These are phyloP conservation scores for Suillus fuscotomentosus DNA, from an alignment of 768 basidiomycete species.

Conservation along the genomic window DNA sequence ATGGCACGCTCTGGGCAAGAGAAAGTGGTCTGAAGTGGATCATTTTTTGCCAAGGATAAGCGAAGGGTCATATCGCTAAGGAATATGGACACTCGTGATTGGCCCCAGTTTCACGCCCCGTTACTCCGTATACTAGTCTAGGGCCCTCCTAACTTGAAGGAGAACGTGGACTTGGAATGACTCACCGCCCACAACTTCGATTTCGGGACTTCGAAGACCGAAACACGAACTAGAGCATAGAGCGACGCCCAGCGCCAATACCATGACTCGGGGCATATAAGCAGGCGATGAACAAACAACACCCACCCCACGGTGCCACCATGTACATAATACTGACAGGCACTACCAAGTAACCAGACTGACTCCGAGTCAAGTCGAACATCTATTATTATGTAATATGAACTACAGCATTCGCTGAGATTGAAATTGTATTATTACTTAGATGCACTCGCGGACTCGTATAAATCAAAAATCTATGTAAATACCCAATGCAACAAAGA, in stretches of 20 bases:
- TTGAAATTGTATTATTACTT: not conserved
- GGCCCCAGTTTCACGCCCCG: not conserved
- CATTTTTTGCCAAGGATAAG: conserved; percentile 21
- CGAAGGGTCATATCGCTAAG: conserved; percentile 17
- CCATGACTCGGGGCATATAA: not conserved
- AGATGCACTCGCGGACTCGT: not conserved
- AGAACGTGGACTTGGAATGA: not conserved
- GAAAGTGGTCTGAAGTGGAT: conserved; percentile 27
- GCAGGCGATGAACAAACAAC: too few relatives aligned
- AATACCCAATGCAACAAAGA: conserved; percentile 2
- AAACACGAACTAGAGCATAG: not conserved
- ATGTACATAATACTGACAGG: not conserved
- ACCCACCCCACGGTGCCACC: not conserved
- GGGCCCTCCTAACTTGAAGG: not conserved
- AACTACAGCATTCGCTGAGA: conserved; percentile 2
- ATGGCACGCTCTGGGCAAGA: conserved; percentile 8
- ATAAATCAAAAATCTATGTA: conserved; percentile 2
- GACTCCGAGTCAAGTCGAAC: too few relatives aligned
- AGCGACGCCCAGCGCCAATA: not conserved
- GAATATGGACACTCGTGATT: not conserved
- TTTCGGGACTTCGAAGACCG: too few relatives aligned
- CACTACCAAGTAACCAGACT: too few relatives aligned
- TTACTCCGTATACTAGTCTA: not conserved
- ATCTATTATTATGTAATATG: conserved; percentile 7
- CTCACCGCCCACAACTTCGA: not conserved